These are phyloP conservation scores for Penicillium mononematosum DNA, from an alignment of 495 filamentous ascomycete genomes.

Conservation along the genomic window DNA sequence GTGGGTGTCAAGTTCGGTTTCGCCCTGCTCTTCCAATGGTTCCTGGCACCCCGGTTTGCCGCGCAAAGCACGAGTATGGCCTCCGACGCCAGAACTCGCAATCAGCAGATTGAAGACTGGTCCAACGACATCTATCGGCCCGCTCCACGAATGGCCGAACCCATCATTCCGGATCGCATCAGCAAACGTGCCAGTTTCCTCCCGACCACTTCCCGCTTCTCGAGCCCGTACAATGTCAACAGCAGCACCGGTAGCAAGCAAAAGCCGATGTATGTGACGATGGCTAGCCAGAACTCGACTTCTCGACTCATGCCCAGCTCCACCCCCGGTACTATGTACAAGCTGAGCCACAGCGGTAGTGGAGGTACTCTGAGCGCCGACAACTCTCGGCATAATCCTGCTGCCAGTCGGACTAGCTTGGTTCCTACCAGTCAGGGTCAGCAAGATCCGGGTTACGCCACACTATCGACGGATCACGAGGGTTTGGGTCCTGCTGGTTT, in stretches of 20 bases:
- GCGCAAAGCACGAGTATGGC: constrained; percentile 69
- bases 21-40: constrained; percentile 95
- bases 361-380: constrained; percentile 52
- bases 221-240: constrained; percentile 80
- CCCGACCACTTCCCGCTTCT: constrained; percentile 89
- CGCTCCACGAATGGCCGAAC: constrained; percentile 73
- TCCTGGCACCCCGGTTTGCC: constrained; percentile 77
- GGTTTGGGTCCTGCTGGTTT: constrained; percentile 85
- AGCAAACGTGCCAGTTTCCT: constrained; percentile 80
- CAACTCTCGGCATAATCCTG: constrained; percentile 36
- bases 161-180: constrained; percentile 60
- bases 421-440: constrained; percentile 32
- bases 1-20: constrained; percentile 84
- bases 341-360: constrained; percentile 67
- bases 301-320: constrained; percentile 67
- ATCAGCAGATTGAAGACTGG: constrained; percentile 98
- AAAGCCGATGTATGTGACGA: constrained; percentile 73
- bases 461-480: constrained; percentile 61
- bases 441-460: constrained; percentile 50
- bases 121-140: constrained; percentile 94
- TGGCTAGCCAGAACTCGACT: constrained; percentile 87
- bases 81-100: constrained; percentile 72
- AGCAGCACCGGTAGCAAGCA: constrained; percentile 50
- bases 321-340: constrained; percentile 60
- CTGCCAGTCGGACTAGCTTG: constrained; percentile 54